Percentiles rank a stretch among this genome's conserved stretches.
Evolutionary conservation across 768 basidiomycete species (phyloP).

Genomic region (Auricularia auricula-judae): DNA sequence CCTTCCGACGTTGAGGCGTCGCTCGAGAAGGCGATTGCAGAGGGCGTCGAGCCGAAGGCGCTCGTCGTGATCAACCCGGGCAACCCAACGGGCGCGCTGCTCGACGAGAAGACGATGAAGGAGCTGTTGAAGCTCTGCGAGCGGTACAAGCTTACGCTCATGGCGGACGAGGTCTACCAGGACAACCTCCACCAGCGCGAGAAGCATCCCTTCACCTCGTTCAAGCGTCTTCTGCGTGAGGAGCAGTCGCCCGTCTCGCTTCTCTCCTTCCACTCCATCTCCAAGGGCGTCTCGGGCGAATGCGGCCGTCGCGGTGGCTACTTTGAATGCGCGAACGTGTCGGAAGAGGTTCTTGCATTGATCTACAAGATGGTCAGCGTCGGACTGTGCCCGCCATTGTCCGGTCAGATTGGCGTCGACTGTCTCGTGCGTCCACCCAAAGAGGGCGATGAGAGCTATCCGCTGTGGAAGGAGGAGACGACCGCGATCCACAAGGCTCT

Average conservation of each 20-base stretch:
- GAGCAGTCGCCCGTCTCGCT: conserved; percentile 67
- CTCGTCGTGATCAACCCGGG: conserved; percentile 98
- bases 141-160: conserved; percentile 71
- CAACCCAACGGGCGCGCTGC: conserved; percentile 87
- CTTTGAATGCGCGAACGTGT: conserved; percentile 83
- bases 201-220: conserved; percentile 75
- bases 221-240: conserved; percentile 76
- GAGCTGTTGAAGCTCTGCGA: conserved; percentile 78
- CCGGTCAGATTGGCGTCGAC: conserved; percentile 91
- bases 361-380: conserved; percentile 97
- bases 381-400: conserved; percentile 76
- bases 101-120: conserved; percentile 60
- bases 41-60: conserved; percentile 60
- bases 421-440: conserved; percentile 86
- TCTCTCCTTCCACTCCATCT: conserved; percentile 94
- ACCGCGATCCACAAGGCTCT: conserved; percentile 67
- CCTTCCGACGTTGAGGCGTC: conserved; percentile 53
- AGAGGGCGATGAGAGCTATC: conserved; percentile 62
- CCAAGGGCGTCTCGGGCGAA: conserved; percentile 92
- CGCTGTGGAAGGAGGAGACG: conserved; percentile 76
- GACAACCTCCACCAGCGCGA: conserved; percentile 66
- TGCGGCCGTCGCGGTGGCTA: conserved; percentile 97
- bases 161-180: conserved; percentile 99
- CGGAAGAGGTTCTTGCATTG: conserved; percentile 64
- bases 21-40: conserved; percentile 49